Evolutionary conservation across 2,329 filamentous ascomycete species (phyloP), one percentile per base, ranked within the genome.

Genomic region (Aspergillus aculeatinus): DNA sequence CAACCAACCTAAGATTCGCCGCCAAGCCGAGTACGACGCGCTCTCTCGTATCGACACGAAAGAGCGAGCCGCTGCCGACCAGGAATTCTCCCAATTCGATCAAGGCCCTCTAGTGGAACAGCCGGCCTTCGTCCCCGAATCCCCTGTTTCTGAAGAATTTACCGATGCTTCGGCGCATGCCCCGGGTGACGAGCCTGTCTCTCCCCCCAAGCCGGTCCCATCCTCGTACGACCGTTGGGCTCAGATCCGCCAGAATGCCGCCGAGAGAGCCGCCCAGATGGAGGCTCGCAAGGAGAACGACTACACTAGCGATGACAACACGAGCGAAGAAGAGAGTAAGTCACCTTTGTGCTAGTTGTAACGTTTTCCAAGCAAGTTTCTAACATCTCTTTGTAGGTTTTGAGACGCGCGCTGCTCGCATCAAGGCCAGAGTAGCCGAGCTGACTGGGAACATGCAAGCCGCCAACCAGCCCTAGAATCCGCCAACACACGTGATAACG

Each of bases 391-490:
- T 53, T 51, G 33, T 67, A 96, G 92, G 93, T 39, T 98, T 98
- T 70, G 95, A 99, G 77, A 93, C 92, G 52, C 91, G 95, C 66
- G 95, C 98, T 61, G 95, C 95, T 52, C 90, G 95, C 64, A 99
- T 99, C 84, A 98, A 97, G 80, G 95, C 95, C 61, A 89, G 95
- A 63, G 95, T 99, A 60, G 95, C 95, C 55, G 92, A 97, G 76
- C 80, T 99, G 68, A 99, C 95, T 2, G 89, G 89, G 68, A 91
- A 90, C 76, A 91, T 91, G 85, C 90, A 94, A 70, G 81, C 70
- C 31, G 67, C 68, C 12, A 66, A 67, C 42, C 53, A 58, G 27
- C 57, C 60, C 54, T 57, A 57, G 27, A 54, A 14, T 19, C 6
- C n/a, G 29, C 23, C 12, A 31, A 16, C 14, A 44, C 49, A 27